A percentile compares a stretch with the other conserved stretches of the same genome.
Conservation (phyloP, 1,139 yeast species). For the Geotrichum reessii region DNA sequence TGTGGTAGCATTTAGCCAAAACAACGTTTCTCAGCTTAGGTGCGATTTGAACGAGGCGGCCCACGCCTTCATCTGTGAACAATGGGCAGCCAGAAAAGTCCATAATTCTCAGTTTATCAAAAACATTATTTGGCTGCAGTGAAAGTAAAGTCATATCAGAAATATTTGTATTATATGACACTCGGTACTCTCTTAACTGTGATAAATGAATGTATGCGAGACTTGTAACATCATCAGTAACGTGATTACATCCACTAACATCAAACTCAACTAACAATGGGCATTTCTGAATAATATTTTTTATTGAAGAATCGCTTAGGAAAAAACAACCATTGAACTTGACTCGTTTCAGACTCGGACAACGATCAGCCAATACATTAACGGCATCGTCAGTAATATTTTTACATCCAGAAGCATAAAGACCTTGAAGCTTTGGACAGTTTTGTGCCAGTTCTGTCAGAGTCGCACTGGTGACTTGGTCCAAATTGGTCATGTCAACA, state of each 20-base stretch:
- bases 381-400: constrained; percentile 63
- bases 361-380: constrained; percentile 50
- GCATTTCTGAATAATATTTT: constrained; percentile 60
- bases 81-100: constrained; percentile 83
- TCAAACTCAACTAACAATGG: constrained; percentile 84
- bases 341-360: constrained; percentile 76
- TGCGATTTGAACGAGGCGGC: constrained; percentile 64
- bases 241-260: constrained; percentile 72
- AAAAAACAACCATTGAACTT: constrained; percentile 68
- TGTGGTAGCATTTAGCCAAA: constrained; percentile 79
- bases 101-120: constrained; percentile 62
- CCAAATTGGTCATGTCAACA: constrained; percentile 85
- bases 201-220: constrained; percentile 59
- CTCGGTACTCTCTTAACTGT: constrained; percentile 75
- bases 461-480: constrained; percentile 59
- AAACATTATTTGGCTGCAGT: constrained; percentile 27
- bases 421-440: constrained; percentile 78
- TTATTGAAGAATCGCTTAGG: constrained; percentile 65
- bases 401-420: constrained; percentile 83
- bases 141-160: constrained; percentile 51
- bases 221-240: constrained; percentile 58
- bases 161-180: constrained; percentile 66
- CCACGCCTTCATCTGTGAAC: constrained; percentile 75
- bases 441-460: constrained; percentile 62
- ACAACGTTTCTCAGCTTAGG: constrained; percentile 85